Evolutionary conservation across 768 basidiomycete genomes (phyloP), one percentile per base, ranked within the genome.

Genomic region (Coprinopsis marcescibilis): DNA sequence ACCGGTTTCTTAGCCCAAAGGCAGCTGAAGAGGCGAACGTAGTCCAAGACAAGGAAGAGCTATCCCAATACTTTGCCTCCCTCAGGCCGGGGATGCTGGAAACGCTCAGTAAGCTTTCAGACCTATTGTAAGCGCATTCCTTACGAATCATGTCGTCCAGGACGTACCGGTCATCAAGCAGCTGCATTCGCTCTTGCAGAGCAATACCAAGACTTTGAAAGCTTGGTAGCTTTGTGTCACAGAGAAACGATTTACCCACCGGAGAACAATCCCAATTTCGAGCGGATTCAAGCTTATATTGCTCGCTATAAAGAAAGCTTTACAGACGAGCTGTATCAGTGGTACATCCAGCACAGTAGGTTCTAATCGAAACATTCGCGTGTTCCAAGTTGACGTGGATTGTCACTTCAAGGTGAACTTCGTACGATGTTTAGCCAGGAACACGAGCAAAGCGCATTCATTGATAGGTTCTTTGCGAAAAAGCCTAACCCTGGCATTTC

Each of bases 261-360:
- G 1, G 64, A 81, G 40, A 67, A 77, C 32, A 89, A 87, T 55
- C 81, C 85, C 1, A 71, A 85, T 55, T 69, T 71, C 1, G 59
- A 65, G 20, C 71, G 81, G 15, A 83, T 92, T 14, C 76, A 83
- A 55, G 60, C 62, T 3, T 96, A 92, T 63, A 78, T 93, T 48
- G 75, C 85, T 36, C 75, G 72, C 56, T 95, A 85, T 65, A 79
- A 83, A 41, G 82, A 90, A 26, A 80, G 79, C 11, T 98, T 97
- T 53, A 85, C 92, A 0, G 80, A 75, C n/a, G 84, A 90, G 57
- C 72, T 96, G n/a, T 94, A 89, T 58, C 78, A 81, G 57, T 96
- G 88, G 88, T 95, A 90, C 61, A 86, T 95, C 41, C 87, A 91
- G 54, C 83, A 93, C 53, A 89, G 90, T 87, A 47, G 76, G 10